Conservation (phyloP, 495 filamentous ascomycete species). For the Penicillium daleae region DNA sequence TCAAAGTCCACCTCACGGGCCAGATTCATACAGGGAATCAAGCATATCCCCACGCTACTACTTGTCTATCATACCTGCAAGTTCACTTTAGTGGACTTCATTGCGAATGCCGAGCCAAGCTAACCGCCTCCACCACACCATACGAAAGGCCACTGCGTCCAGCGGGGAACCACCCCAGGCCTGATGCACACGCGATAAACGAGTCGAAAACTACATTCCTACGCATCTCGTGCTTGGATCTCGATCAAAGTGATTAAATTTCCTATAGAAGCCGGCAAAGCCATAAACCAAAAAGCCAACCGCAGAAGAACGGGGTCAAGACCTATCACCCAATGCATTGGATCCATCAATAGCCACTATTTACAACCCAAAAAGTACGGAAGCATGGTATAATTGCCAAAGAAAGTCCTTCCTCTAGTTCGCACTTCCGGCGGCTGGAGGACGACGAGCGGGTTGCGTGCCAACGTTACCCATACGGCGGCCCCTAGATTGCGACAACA, state of each 20-base stretch:
- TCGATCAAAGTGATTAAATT: slow-evolving; percentile 13
- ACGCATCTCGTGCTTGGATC: neutral
- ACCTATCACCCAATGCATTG: slow-evolving; percentile 25
- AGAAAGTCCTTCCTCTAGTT: slow-evolving; percentile 23
- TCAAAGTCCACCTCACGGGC: too few relatives aligned
- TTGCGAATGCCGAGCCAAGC: too few relatives aligned
- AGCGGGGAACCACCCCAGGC: neutral
- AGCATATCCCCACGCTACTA: too few relatives aligned
- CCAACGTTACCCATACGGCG: slow-evolving; percentile 45
- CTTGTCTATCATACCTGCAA: too few relatives aligned
- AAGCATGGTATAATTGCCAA: slow-evolving; percentile 9
- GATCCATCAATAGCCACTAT: slow-evolving; percentile 24
- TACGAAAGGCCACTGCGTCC: too few relatives aligned
- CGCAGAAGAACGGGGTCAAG: slow-evolving; percentile 5
- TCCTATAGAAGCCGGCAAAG: slow-evolving; percentile 7
- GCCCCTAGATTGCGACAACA: slow-evolving; percentile 32
- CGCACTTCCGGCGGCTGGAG: slow-evolving; percentile 31
- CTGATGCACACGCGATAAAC: neutral
- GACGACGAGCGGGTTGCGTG: slow-evolving; percentile 29
- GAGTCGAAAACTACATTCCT: neutral
- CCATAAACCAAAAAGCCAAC: neutral
- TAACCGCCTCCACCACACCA: too few relatives aligned
- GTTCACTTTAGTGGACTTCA: too few relatives aligned
- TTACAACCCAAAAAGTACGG: slow-evolving; percentile 28
- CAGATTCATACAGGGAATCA: too few relatives aligned